phyloP scores from a whole-genome alignment of 768 basidiomycete species.

The Kwoniella sp. region DNA sequence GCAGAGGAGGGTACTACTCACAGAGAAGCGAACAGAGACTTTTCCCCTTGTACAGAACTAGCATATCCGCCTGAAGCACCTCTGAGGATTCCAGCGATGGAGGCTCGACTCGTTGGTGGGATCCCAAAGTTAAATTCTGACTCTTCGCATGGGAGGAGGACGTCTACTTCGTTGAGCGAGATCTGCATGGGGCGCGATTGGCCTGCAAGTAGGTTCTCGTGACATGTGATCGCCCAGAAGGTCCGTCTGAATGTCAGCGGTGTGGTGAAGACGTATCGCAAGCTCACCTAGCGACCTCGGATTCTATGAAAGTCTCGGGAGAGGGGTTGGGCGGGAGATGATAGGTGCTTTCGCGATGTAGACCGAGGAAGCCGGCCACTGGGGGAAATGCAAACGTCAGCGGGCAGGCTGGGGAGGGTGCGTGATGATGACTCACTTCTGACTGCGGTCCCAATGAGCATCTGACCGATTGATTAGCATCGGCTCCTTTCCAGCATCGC shows the following conservation, averaged over 20 bases:
- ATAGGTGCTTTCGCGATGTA: conserved; percentile 25
- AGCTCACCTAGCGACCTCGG: conserved; percentile 24
- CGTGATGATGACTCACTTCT: conserved; percentile 18
- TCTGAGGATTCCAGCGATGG: conserved; percentile 21
- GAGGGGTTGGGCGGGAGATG: conserved; percentile 17
- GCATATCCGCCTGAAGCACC: not conserved
- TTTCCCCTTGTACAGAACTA: conserved; percentile 3
- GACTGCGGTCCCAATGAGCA: conserved; percentile 29
- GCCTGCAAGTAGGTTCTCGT: conserved; percentile 25
- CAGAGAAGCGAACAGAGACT: conserved; percentile 27
- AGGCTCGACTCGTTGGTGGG: conserved; percentile 14
- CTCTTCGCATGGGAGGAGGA: conserved; percentile 27
- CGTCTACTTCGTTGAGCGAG: conserved; percentile 22
- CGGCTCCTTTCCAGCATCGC: not conserved
- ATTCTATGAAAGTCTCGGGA: conserved; percentile 23
- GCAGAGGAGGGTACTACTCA: not conserved
- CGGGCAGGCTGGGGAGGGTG: no score
- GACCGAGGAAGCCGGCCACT: conserved; percentile 29
- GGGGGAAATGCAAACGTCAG: not conserved
- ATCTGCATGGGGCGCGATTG: conserved; percentile 27
- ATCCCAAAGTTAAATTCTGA: conserved; percentile 30
- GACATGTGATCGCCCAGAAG: conserved; percentile 28
- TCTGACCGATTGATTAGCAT: conserved; percentile 7
- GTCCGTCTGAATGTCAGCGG: conserved; percentile 17
- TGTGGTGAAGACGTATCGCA: not conserved